Conservation (phyloP, 169 alveolate genomes). For the Cryptosporidium sp. region DNA sequence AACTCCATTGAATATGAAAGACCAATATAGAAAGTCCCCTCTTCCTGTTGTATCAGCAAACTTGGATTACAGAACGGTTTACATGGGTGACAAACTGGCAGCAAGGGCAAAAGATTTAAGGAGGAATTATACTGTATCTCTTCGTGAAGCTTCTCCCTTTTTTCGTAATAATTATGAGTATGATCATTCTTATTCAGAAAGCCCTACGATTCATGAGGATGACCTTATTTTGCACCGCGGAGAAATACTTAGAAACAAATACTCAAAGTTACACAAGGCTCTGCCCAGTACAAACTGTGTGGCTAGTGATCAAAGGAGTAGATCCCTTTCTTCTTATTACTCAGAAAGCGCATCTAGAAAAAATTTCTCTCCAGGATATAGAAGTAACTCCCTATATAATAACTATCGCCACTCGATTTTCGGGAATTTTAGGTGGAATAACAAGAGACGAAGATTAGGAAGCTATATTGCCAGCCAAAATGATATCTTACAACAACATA, state of each 20-base stretch:
- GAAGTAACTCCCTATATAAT: conserved; percentile 46
- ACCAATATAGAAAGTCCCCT: conserved; percentile 59
- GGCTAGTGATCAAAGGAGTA: conserved; percentile 31
- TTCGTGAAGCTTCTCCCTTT: background rate
- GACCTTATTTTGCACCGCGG: conserved; percentile 53
- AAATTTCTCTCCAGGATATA: conserved; percentile 21
- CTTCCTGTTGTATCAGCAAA: conserved; percentile 70
- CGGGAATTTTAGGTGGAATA: background rate
- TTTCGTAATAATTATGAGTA: background rate
- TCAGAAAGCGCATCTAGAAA: background rate
- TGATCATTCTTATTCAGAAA: conserved; percentile 2
- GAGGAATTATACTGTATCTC: background rate
- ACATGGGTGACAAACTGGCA: conserved; percentile 68
- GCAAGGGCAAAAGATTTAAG: conserved; percentile 39
- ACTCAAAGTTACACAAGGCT: conserved; percentile 1
- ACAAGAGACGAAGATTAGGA: conserved; percentile 58
- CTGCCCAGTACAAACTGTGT: background rate
- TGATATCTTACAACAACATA: conserved; percentile 63
- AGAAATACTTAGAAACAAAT: conserved; percentile 42
- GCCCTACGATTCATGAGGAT: conserved; percentile 29
- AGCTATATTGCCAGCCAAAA: conserved; percentile 23
- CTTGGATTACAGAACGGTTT: conserved; percentile 47
- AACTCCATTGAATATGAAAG: conserved; percentile 56
- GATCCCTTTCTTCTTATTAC: conserved; percentile 67
- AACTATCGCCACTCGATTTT: background rate